Conservation (phyloP, 768 basidiomycete species). For the Boletus subparvulus region DNA sequence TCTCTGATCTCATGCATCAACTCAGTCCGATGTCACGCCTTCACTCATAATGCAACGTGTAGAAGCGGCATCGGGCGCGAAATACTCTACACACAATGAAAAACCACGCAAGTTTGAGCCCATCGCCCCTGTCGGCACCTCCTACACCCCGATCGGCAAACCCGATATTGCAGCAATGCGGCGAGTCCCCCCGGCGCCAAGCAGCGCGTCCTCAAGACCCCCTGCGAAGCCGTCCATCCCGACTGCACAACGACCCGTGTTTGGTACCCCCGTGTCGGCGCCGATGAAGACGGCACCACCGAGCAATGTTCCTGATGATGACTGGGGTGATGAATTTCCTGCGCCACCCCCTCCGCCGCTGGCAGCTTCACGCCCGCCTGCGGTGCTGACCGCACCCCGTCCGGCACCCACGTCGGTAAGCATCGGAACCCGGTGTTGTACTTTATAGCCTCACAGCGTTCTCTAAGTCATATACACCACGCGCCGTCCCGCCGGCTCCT, state of each 20-base stretch:
- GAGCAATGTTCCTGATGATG: conserved; percentile 49
- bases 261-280: conserved; percentile 46
- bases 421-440: conserved; percentile 6
- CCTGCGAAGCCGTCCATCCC: conserved; percentile 35
- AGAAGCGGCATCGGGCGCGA: conserved; percentile 87
- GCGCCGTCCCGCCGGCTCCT: conserved; percentile 32
- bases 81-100: conserved; percentile 84
- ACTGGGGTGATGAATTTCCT: conserved; percentile 58
- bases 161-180: conserved; percentile 66
- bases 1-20: background rate
- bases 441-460: background rate
- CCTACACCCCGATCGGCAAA: conserved; percentile 72
- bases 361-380: conserved; percentile 48
- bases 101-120: conserved; percentile 69
- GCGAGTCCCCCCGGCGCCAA: conserved; percentile 40
- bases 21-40: conserved; percentile 77
- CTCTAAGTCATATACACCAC: conserved; percentile 27
- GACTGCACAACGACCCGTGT: conserved; percentile 48
- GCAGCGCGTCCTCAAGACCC: background rate
- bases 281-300: conserved; percentile 37
- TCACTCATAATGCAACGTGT: conserved; percentile 80
- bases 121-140: conserved; percentile 79
- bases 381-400: conserved; percentile 41
- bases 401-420: conserved; percentile 40
- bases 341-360: conserved; percentile 44